A percentile compares a stretch with the other conserved stretches of the same genome.
These are phyloP conservation scores for Talaromyces wortmannii DNA, from an alignment of 495 filamentous ascomycete species.

Conservation along the genomic window DNA sequence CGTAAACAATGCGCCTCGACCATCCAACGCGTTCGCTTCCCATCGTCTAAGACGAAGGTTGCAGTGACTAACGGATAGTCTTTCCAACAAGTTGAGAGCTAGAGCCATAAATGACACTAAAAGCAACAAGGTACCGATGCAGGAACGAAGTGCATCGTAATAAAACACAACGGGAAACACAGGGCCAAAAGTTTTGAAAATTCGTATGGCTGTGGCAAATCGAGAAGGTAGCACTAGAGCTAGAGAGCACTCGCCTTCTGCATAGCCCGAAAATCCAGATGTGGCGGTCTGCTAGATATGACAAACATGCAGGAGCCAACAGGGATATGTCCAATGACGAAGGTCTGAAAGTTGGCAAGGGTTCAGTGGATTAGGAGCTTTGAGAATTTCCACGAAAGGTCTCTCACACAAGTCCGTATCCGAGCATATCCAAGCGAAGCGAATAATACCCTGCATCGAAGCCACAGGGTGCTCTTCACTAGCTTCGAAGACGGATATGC, in stretches of 20 bases:
- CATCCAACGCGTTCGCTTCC: not conserved
- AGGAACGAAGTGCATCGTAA: not conserved
- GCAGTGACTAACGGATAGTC: not conserved
- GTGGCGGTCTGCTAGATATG: not conserved
- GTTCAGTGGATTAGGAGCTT: not conserved
- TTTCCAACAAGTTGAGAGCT: not conserved
- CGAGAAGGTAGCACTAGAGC: constrained; percentile 14
- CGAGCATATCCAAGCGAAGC: not conserved
- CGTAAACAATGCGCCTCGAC: not conserved
- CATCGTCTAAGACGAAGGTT: not conserved
- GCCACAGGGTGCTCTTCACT: constrained; percentile 9
- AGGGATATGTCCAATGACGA: not conserved
- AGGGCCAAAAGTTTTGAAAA: constrained; percentile 7
- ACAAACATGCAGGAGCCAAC: not conserved
- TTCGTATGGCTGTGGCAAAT: constrained; percentile 23
- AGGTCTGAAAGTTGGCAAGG: not conserved
- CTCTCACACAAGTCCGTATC: not conserved
- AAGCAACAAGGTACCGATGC: not conserved
- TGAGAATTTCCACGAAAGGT: not conserved
- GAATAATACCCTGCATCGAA: not conserved
- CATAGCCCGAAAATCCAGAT: not conserved
- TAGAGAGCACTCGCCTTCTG: constrained; percentile 12
- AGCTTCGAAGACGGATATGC: not conserved
- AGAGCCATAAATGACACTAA: not conserved
- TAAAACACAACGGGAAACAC: not conserved